Percentiles rank a stretch among this genome's conserved stretches.
Conservation (phyloP, 805 yeast genomes). For the Lachancea kluyveri region DNA sequence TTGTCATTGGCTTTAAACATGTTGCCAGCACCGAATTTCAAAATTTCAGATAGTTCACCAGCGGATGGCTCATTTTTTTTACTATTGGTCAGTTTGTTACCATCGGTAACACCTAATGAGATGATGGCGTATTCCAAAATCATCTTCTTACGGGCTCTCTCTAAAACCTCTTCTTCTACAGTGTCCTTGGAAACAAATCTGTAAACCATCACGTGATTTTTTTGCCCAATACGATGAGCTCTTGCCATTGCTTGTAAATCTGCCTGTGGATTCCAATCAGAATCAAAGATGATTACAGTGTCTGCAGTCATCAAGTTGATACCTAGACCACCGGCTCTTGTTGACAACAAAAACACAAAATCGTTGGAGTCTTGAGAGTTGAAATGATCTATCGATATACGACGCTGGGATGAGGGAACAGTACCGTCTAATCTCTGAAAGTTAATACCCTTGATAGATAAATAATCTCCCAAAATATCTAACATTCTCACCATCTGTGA, state of each 20-base stretch:
- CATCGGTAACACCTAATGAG: constrained; percentile 89
- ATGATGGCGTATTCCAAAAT: constrained; percentile 96
- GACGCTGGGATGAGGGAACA: constrained; percentile 86
- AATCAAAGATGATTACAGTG: constrained; percentile 94
- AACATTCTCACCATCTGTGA: constrained; percentile 97
- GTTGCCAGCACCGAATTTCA: constrained; percentile 97
- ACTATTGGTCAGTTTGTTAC: constrained; percentile 37
- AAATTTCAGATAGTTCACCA: constrained; percentile 83
- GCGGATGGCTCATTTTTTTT: constrained; percentile 70
- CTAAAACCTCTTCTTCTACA: constrained; percentile 94
- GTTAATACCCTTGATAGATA: constrained; percentile 76
- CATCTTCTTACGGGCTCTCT: constrained; percentile 97
- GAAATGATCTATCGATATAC: constrained; percentile 93
- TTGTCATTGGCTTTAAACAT: constrained; percentile 96
- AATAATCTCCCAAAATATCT: constrained; percentile 90
- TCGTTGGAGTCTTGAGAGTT: constrained; percentile 91
- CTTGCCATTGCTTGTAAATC: constrained; percentile 99
- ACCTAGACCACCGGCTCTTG: constrained; percentile 99
- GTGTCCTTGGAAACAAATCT: constrained; percentile 97
- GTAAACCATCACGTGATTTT: constrained; percentile 95
- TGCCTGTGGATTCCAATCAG: constrained; percentile 99
- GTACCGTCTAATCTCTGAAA: constrained; percentile 97
- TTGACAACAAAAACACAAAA: constrained; percentile 81
- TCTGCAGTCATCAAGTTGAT: constrained; percentile 99
- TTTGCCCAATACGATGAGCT: constrained; percentile 99